Evolutionary conservation across 805 yeast species (phyloP), one percentile per base, ranked within the genome.

Genomic region (Yamadazyma takamatsuzukensis): DNA sequence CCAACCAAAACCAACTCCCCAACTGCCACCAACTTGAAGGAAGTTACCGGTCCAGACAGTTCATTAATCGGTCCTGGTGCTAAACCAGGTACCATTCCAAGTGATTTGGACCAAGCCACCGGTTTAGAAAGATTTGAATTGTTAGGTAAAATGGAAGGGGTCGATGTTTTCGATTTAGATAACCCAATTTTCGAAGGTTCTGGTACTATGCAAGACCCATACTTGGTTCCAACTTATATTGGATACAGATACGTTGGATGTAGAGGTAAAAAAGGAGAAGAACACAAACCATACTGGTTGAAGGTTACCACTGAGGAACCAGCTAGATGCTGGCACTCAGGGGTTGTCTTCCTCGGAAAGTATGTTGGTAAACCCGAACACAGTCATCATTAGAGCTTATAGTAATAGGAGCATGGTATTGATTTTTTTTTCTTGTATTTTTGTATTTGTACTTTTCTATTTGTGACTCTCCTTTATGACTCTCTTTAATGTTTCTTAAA

Each of bases 261-360:
- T 73, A 83, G 94, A 46, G 98, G 98, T 57, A 76, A 85, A 48
- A 48, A 45, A 23, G 96, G 95, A 56, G 94, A 88, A 38, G 81
- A 93, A 47, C 97, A 89, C 68, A 80, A 77, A 53, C 77, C 86
- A 47, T 78, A 80, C 81, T 90, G 97, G 96, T 76, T 89, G 71
- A 80, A 79, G 66, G 94, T 94, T 53, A 83, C 88, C 48, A 76
- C 72, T 45, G 84, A 76, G 30, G 72, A 85, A 65, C 83, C 83
- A 41, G 84, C 84, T 49, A 87, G 98, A 80, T 93, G 97, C 72
- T 86, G 96, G 96, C 96, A 93, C 67, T 90, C 97, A 66, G 98
- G 98, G 66, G 82, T 89, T 50, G 95, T 88, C 48, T 90, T 83
- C 75, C 79, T 84, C 56, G 68, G 89, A 53, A 84, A 88, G 68